These are phyloP conservation scores for Botryotinia convoluta DNA, from an alignment of 2,329 filamentous ascomycete genomes.

Conservation along the genomic window DNA sequence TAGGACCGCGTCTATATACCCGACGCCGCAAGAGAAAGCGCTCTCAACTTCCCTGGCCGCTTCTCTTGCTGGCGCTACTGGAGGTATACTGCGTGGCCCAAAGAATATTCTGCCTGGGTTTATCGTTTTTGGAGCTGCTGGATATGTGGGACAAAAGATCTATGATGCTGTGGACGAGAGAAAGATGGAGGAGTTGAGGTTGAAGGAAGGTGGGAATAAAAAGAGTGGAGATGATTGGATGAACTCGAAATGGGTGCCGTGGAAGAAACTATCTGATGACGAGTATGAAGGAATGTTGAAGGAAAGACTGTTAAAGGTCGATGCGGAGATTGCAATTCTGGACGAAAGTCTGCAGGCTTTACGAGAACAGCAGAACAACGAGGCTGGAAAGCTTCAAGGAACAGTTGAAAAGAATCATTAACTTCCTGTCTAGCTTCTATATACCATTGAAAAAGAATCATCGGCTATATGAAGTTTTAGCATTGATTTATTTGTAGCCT, in stretches of 20 bases:
- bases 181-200: slow-evolving; percentile 21
- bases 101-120: slow-evolving; percentile 53
- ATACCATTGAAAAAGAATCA: background rate
- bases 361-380: slow-evolving; percentile 15
- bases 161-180: slow-evolving; percentile 52
- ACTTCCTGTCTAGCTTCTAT: background rate
- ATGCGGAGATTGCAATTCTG: slow-evolving; percentile 74
- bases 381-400: background rate
- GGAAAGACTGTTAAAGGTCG: slow-evolving; percentile 68
- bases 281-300: slow-evolving; percentile 70
- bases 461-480: background rate
- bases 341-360: slow-evolving; percentile 66
- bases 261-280: slow-evolving; percentile 67
- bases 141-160: slow-evolving; percentile 53
- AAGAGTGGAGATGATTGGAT: slow-evolving; percentile 42
- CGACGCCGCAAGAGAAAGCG: slow-evolving; percentile 58
- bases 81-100: slow-evolving; percentile 56
- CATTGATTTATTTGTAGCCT: background rate
- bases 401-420: background rate
- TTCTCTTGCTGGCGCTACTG: slow-evolving; percentile 65
- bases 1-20: slow-evolving; percentile 19
- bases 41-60: slow-evolving; percentile 70
- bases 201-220: slow-evolving; percentile 35
- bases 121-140: slow-evolving; percentile 57
- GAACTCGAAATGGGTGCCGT: slow-evolving; percentile 67